These are phyloP conservation scores for Apiotrichum porosum DNA, from an alignment of 1,284 basidiomycete species.

Conservation along the genomic window DNA sequence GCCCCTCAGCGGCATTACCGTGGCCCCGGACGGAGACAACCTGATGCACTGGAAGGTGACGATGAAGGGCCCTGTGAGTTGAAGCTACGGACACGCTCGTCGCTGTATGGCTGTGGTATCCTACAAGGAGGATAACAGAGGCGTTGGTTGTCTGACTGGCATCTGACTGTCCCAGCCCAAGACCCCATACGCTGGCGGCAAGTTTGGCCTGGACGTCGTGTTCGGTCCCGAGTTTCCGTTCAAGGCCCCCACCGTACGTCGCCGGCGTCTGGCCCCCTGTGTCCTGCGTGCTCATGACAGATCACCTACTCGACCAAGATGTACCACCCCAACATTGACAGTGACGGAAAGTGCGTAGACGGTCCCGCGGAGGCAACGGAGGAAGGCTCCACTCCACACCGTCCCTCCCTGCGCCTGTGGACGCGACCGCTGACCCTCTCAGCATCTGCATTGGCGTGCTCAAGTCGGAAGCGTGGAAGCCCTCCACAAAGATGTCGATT, in stretches of 20 bases:
- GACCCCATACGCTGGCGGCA: conserved; percentile 79
- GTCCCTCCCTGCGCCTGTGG: not conserved
- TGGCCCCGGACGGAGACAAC: conserved; percentile 66
- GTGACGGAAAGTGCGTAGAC: conserved; percentile 64
- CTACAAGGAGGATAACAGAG: too few species aligned
- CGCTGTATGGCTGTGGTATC: too few species aligned
- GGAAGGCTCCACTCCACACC: too few species aligned
- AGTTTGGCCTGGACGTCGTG: conserved; percentile 66
- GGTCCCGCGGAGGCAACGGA: too few species aligned
- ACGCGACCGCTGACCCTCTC: conserved; percentile 8
- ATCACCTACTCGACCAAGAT: conserved; percentile 84
- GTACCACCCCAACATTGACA: conserved; percentile 60
- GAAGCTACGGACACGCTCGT: too few species aligned
- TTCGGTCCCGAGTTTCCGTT: conserved; percentile 79
- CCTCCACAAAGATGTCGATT: conserved; percentile 68
- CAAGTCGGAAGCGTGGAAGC: conserved; percentile 68
- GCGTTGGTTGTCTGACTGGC: too few species aligned
- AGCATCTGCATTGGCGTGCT: conserved; percentile 55
- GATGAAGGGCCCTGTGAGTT: conserved; percentile 68
- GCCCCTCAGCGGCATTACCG: conserved; percentile 57
- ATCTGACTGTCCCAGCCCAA: conserved; percentile 53
- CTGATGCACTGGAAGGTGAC: conserved; percentile 70
- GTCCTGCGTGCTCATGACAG: conserved; percentile 48
- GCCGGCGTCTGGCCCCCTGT: not conserved
- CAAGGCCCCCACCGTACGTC: conserved; percentile 72